A percentile compares a stretch with the other conserved stretches of the same genome.
Conservation (phyloP, 2,329 filamentous ascomycete genomes). For the Apiospora koreana region DNA sequence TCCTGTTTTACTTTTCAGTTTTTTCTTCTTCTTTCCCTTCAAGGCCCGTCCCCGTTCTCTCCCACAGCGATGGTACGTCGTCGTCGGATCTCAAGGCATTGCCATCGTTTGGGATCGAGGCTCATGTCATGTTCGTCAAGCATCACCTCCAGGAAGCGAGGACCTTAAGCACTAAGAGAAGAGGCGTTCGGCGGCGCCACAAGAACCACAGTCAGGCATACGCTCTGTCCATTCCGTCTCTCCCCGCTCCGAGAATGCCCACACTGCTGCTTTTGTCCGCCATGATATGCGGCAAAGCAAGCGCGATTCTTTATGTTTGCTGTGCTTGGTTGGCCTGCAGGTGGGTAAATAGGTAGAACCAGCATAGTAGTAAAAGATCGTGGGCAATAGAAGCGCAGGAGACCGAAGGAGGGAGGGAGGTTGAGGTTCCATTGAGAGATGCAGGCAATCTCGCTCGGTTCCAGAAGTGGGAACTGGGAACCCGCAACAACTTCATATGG, state of each 20-base stretch:
- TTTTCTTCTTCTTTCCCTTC: not conserved
- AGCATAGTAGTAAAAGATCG: not conserved
- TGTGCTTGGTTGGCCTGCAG: not conserved
- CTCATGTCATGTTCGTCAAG: not conserved
- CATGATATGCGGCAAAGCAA: not conserved
- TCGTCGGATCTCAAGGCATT: not conserved
- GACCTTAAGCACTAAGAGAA: not conserved
- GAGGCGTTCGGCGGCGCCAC: not conserved
- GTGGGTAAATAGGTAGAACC: not conserved
- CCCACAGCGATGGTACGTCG: not conserved
- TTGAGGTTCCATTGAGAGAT: not conserved
- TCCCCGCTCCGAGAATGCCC: not conserved
- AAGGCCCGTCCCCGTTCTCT: not conserved
- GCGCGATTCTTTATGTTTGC: not conserved
- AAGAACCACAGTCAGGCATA: not conserved
- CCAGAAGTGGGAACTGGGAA: conserved; percentile 3
- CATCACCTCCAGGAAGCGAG: not conserved
- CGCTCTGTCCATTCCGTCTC: not conserved
- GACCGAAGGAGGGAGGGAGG: not conserved
- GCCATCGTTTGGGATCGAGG: not conserved
- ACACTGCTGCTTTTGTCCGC: not conserved
- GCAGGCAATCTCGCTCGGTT: not conserved
- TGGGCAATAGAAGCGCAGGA: not conserved
- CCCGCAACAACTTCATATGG: not conserved
- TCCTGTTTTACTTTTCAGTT: not conserved